Percentiles rank a stretch among this genome's conserved stretches.
These are phyloP conservation scores for Linnemannia hyalina DNA, from an alignment of 192 early-diverging fungal genomes.

Conservation along the genomic window DNA sequence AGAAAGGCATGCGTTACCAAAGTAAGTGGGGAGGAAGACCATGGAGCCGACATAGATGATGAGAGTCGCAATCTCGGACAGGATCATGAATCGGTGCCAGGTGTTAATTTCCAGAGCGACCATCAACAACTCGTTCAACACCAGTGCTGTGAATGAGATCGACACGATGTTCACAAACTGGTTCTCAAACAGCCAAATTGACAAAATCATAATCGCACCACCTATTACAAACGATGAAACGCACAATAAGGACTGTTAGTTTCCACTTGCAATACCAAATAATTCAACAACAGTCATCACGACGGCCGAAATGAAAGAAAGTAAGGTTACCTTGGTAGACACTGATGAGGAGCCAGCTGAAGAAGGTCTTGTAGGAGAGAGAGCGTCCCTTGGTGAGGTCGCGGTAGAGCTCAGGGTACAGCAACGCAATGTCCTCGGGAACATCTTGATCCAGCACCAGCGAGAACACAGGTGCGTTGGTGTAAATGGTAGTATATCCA, in stretches of 20 bases:
- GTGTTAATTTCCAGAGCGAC: slow-evolving; percentile 94
- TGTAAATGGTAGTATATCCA: slow-evolving; percentile 97
- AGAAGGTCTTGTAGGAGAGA: slow-evolving; percentile 94
- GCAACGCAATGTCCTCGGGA: slow-evolving; percentile 87
- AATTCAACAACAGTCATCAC: not conserved
- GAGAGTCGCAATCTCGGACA: slow-evolving; percentile 85
- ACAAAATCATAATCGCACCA: slow-evolving; percentile 94
- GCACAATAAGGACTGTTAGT: no score
- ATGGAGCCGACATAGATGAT: slow-evolving; percentile 91
- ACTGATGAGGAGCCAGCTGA: slow-evolving; percentile 93
- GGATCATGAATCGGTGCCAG: slow-evolving; percentile 94
- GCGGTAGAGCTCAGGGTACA: slow-evolving; percentile 95
- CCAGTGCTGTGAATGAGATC: slow-evolving; percentile 94
- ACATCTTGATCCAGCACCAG: slow-evolving; percentile 94
- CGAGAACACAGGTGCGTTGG: slow-evolving; percentile 97
- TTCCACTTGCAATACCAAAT: not conserved
- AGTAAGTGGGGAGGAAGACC: slow-evolving; percentile 90
- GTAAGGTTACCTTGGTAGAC: slow-evolving; percentile 89
- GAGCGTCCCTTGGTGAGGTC: slow-evolving; percentile 94
- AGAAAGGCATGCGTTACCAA: slow-evolving; percentile 70
- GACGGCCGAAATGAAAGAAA: not conserved
- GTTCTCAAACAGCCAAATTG: slow-evolving; percentile 94
- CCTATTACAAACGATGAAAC: slow-evolving; percentile 43
- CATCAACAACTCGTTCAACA: slow-evolving; percentile 97
- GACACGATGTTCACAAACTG: slow-evolving; percentile 96